A percentile compares a stretch with the other conserved stretches of the same genome.
phyloP scores from a whole-genome alignment of 805 yeast genomes.

The Saturnispora quitensis region DNA sequence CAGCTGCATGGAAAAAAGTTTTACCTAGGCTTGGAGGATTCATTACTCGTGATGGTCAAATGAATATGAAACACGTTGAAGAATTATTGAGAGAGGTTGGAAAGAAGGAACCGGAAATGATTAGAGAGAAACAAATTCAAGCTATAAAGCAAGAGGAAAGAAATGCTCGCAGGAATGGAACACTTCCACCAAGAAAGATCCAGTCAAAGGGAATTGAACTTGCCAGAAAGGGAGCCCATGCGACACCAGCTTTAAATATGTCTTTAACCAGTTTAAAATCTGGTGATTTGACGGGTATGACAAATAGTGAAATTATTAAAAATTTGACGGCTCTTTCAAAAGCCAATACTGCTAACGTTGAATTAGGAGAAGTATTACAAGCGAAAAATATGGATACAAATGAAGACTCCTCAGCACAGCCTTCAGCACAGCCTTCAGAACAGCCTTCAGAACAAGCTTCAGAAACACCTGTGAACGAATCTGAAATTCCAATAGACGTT shows the following conservation, averaged over 20 bases:
- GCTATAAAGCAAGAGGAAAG: conserved; percentile 64
- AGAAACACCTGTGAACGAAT: conserved; percentile 15
- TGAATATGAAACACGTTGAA: conserved; percentile 72
- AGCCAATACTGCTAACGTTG: conserved; percentile 63
- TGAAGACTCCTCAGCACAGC: conserved; percentile 18
- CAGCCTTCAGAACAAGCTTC: conserved; percentile 8
- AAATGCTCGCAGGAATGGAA: conserved; percentile 48
- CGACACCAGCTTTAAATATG: conserved; percentile 57
- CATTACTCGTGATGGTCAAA: conserved; percentile 82
- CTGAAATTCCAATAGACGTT: conserved; percentile 22
- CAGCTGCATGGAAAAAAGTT: conserved; percentile 72
- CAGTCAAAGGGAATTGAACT: conserved; percentile 67
- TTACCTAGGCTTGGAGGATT: conserved; percentile 63
- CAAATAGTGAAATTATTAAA: conserved; percentile 63
- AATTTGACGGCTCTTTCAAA: conserved; percentile 52
- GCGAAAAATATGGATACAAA: conserved; percentile 24
- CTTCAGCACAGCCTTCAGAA: conserved; percentile 9
- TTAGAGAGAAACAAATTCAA: conserved; percentile 55
- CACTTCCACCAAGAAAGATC: conserved; percentile 31
- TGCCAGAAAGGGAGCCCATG: conserved; percentile 40
- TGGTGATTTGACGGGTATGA: conserved; percentile 62
- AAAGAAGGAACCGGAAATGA: conserved; percentile 67
- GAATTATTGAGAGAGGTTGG: conserved; percentile 56
- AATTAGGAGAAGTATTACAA: conserved; percentile 55
- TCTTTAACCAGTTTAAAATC: conserved; percentile 60